Conservation (phyloP, 176 grass and related monocot genomes). For the Aegilops bicornis region DNA sequence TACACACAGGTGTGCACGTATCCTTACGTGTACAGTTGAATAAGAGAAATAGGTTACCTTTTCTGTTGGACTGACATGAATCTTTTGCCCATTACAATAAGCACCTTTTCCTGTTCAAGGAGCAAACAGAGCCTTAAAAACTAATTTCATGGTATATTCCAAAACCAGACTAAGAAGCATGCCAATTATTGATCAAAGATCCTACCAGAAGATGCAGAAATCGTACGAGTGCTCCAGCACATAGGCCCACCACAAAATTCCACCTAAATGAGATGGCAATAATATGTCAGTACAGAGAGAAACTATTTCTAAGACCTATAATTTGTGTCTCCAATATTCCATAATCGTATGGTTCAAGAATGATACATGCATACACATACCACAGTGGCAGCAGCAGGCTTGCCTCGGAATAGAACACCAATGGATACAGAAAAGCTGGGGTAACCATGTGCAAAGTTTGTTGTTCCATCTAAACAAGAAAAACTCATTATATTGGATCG, state of each 20-base stretch:
- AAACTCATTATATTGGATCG: conserved; percentile 27
- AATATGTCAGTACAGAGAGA: conserved; percentile 18
- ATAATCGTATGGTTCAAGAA: conserved; percentile 16
- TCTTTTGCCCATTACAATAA: conserved; percentile 93
- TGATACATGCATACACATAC: conserved; percentile 49
- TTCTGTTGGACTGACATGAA: conserved; percentile 88
- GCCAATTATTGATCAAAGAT: conserved; percentile 22
- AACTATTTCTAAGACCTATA: not conserved
- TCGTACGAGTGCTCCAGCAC: conserved; percentile 91
- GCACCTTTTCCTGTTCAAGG: conserved; percentile 74
- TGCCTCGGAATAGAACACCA: conserved; percentile 86
- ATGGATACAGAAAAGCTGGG: conserved; percentile 97
- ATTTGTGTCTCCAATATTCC: not conserved
- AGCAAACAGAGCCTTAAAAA: conserved; percentile 28
- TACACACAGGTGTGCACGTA: conserved; percentile 2
- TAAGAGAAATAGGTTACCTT: conserved; percentile 51
- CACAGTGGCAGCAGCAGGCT: conserved; percentile 90
- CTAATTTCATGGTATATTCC: not conserved
- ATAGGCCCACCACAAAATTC: conserved; percentile 95
- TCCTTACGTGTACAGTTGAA: conserved; percentile 18
- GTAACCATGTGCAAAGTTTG: conserved; percentile 98
- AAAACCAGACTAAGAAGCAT: conserved; percentile 15
- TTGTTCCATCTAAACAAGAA: conserved; percentile 81
- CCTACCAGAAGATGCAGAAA: conserved; percentile 80
- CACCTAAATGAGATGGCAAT: conserved; percentile 50